These are phyloP conservation scores for Aegilops speltoides DNA, from an alignment of 176 grass and related monocot genomes.

Conservation along the genomic window DNA sequence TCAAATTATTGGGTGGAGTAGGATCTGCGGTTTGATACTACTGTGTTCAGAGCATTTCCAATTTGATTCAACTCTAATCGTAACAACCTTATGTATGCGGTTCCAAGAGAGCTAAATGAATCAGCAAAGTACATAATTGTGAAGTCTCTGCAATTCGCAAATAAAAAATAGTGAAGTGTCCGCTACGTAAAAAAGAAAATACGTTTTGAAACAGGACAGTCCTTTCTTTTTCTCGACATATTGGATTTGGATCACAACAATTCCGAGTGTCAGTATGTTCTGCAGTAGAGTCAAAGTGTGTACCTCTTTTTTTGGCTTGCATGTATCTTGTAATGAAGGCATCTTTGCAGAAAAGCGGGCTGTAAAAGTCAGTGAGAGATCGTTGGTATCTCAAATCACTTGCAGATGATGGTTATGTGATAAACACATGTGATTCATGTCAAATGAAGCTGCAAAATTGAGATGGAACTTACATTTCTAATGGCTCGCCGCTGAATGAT, in stretches of 20 bases:
- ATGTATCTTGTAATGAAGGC: slow-evolving; percentile 82
- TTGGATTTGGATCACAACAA: slow-evolving; percentile 18
- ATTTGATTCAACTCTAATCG: background rate
- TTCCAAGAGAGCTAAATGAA: slow-evolving; percentile 6
- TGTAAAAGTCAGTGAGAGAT: slow-evolving; percentile 34
- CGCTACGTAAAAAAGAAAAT: slow-evolving; percentile 4
- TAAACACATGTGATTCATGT: slow-evolving; percentile 10
- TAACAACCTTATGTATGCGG: background rate
- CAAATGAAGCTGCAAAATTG: background rate
- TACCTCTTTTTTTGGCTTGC: slow-evolving; percentile 87
- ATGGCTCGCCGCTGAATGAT: slow-evolving; percentile 75
- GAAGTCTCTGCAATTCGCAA: background rate
- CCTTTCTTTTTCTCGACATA: slow-evolving; percentile 4
- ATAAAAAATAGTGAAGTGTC: no score
- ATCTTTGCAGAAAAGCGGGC: slow-evolving; percentile 91
- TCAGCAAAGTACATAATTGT: background rate
- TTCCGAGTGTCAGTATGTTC: background rate
- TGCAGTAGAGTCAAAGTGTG: slow-evolving; percentile 12
- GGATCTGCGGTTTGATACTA: background rate
- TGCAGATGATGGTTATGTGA: slow-evolving; percentile 26
- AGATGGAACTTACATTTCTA: slow-evolving; percentile 64
- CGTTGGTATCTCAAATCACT: slow-evolving; percentile 33
- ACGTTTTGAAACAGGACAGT: background rate
- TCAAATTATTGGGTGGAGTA: background rate
- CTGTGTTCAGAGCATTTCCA: background rate